Percentiles rank a stretch among this genome's conserved stretches.
Evolutionary conservation across 345 rosid species (phyloP).

Genomic region (Pelargonium nanum): DNA sequence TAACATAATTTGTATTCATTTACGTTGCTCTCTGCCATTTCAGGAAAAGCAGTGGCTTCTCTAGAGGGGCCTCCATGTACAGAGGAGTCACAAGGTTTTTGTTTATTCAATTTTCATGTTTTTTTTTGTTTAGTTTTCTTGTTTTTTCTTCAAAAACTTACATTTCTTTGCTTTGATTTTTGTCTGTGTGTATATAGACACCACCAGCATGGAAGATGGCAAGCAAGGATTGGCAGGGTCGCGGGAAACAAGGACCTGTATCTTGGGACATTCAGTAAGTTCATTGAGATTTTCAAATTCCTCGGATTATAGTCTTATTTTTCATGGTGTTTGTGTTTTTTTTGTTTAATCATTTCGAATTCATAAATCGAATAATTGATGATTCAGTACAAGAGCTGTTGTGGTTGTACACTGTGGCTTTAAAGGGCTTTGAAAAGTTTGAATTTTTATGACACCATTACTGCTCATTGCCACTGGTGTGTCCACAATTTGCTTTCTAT

Average conservation of each 20-base stretch:
- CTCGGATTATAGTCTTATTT: not conserved
- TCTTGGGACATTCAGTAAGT: slow-evolving; percentile 77
- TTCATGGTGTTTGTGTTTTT: not conserved
- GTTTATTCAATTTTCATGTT: not conserved
- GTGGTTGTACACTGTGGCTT: too few relatives aligned
- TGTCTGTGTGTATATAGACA: slow-evolving; percentile 26
- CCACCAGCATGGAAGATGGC: slow-evolving; percentile 90
- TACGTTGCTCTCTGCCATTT: not conserved
- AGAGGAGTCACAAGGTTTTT: slow-evolving; percentile 82
- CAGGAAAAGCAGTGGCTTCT: slow-evolving; percentile 83
- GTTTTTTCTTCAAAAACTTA: not conserved
- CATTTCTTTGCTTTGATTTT: not conserved
- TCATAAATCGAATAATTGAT: too few relatives aligned
- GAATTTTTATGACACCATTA: too few relatives aligned
- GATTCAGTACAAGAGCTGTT: too few relatives aligned
- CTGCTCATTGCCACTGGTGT: too few relatives aligned
- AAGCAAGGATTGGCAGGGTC: slow-evolving; percentile 77
- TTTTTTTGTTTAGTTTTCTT: not conserved
- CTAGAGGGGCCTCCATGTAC: slow-evolving; percentile 79
- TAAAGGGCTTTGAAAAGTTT: too few relatives aligned
- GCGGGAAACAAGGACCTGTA: slow-evolving; percentile 88
- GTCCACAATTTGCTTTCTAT: too few relatives aligned
- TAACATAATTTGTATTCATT: not conserved
- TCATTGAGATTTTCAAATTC: slow-evolving; percentile 1
- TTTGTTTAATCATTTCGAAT: not conserved